Conservation (phyloP, 1,284 basidiomycete genomes). For the Trichosporon asahii region DNA sequence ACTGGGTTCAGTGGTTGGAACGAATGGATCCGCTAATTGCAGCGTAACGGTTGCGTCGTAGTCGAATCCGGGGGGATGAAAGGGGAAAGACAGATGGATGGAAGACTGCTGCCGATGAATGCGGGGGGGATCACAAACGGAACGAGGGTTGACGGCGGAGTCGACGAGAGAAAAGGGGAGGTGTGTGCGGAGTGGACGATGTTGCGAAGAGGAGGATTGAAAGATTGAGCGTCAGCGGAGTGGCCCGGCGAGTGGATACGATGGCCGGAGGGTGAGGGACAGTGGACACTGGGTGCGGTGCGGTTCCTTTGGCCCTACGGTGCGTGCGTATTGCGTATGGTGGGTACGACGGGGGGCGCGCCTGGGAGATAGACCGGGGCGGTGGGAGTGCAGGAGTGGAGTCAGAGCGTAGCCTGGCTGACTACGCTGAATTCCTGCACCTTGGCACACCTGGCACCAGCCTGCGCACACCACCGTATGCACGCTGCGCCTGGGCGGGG, state of each 20-base stretch:
- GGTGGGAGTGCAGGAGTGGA: constrained; percentile 7
- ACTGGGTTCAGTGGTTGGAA: background rate
- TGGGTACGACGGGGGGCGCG: background rate
- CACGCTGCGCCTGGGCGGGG: background rate
- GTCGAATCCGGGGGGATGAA: constrained; percentile 2
- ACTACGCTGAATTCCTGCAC: background rate
- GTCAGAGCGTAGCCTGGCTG: background rate
- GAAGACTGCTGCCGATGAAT: background rate
- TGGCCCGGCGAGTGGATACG: background rate
- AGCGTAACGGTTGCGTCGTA: background rate
- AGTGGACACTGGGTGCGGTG: background rate
- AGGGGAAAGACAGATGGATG: background rate
- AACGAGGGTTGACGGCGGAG: background rate
- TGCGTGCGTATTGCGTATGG: background rate
- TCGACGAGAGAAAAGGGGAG: background rate
- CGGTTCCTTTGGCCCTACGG: background rate
- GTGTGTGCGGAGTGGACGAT: background rate
- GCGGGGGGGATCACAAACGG: background rate
- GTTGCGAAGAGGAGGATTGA: constrained; percentile 2
- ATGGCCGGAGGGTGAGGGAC: background rate
- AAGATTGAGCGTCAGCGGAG: constrained; percentile 4
- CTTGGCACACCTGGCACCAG: background rate
- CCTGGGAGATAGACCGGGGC: constrained; percentile 9
- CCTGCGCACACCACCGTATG: background rate
- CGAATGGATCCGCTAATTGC: constrained; percentile 1